phyloP scores from a whole-genome alignment of 495 filamentous ascomycete genomes.

The Aspergillus campestris region DNA sequence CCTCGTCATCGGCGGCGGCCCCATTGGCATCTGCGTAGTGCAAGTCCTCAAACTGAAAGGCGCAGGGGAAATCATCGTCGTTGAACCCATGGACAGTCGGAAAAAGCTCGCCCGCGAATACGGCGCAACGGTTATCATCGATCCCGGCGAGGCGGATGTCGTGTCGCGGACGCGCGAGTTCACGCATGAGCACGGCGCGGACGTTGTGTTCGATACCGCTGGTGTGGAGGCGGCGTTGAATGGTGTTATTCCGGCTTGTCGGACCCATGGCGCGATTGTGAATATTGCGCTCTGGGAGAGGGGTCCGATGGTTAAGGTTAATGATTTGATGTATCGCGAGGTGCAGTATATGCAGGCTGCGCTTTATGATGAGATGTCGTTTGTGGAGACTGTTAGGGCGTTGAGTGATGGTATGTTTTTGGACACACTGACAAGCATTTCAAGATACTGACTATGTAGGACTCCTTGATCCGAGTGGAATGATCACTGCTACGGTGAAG shows the following conservation, averaged over 20 bases:
- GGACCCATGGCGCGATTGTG: conserved; percentile 15
- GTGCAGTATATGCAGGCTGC: conserved; percentile 19
- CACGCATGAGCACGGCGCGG: conserved; percentile 9
- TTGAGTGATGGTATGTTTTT: conserved; percentile 35
- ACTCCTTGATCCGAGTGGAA: conserved; percentile 26
- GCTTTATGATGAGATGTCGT: conserved; percentile 42
- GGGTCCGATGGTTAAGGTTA: conserved; percentile 16
- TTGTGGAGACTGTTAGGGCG: conserved; percentile 47
- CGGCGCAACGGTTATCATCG: conserved; percentile 16
- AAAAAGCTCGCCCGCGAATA: conserved; percentile 10
- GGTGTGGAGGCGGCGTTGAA: conserved; percentile 23
- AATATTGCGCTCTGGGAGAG: conserved; percentile 22
- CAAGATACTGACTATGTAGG: conserved; percentile 11
- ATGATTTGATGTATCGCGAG: conserved; percentile 16
- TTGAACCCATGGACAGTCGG: conserved; percentile 14
- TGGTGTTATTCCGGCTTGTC: conserved; percentile 14
- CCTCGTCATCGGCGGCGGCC: conserved; percentile 52
- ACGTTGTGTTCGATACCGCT: conserved; percentile 22
- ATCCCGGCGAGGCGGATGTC: conserved; percentile 14
- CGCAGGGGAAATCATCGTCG: conserved; percentile 46
- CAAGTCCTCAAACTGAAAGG: conserved; percentile 43
- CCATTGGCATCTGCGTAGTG: conserved; percentile 54
- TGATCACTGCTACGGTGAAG: conserved; percentile 49
- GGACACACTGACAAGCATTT: neutral
- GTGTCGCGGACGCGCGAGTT: conserved; percentile 11